Evolutionary conservation across 148 eudicot species (phyloP).

Genomic region (Euryodendron excelsum): DNA sequence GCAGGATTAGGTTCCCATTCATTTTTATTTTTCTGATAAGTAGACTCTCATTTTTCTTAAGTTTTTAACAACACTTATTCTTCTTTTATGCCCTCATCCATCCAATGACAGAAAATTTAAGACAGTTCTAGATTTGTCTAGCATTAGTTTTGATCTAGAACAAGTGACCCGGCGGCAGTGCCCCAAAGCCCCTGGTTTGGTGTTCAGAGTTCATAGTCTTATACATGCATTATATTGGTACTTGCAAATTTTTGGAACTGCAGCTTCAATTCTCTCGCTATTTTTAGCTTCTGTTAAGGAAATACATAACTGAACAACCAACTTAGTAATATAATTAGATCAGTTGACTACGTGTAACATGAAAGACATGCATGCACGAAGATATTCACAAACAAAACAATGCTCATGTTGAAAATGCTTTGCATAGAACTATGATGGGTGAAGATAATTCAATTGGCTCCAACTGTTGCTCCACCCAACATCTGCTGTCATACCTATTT

Average conservation of each 20-base stretch:
- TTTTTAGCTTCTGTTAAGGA: neutral
- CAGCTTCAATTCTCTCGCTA: neutral
- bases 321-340: neutral
- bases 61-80: too few relatives aligned
- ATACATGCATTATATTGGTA: neutral
- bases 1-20: neutral
- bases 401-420: neutral
- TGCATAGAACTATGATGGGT: neutral
- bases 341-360: too few relatives aligned
- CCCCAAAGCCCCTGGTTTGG: neutral
- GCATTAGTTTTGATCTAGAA: neutral
- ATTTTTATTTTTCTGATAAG: too few relatives aligned
- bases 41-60: too few relatives aligned
- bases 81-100: neutral
- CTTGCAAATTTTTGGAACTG: conserved; percentile 1
- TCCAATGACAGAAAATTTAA: neutral
- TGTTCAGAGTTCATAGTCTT: too few relatives aligned
- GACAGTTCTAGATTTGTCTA: neutral
- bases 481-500: neutral
- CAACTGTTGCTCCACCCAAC: neutral
- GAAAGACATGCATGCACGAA: too few relatives aligned
- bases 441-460: conserved; percentile 3
- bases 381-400: neutral
- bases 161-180: neutral
- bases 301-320: neutral